Evolutionary conservation across 495 filamentous ascomycete genomes (phyloP), one percentile per base, ranked within the genome.

Genomic region (Evernia prunastri): DNA sequence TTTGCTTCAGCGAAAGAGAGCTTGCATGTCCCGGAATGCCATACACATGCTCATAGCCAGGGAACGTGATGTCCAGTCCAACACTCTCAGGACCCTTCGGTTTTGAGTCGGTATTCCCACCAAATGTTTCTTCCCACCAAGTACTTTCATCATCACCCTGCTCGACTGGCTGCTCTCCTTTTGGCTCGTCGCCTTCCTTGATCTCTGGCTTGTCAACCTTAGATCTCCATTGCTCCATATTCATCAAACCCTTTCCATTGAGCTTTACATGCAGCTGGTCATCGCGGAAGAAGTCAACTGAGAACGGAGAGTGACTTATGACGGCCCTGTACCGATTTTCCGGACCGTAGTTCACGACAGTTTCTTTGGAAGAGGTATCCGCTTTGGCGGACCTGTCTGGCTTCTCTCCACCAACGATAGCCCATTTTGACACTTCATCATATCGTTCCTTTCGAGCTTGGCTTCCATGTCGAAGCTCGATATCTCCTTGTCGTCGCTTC

Each of bases 111-210:
- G 92, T 97, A 71, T 89, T 92, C 63, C 92, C 91, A 59, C 92
- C 93, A 74, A 98, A 97, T 53, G 82, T 82, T 76, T 98, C 94
- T 23, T 98, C 94, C 95, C 94, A 98, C 89, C 92, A 96, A 8
- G 90, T 96, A 71, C 86, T 87, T 71, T 97, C 88, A 61, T 96
- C 89, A 63, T 86, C 85, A 0, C 66, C 74, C 0, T 71, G 47
- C 31, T 73, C 74, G 15, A 54, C 65, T 35, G 80, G 71, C 60
- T 77, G 72, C 61, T 81, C 73, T 54, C 73, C 81, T 45, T 66
- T 60, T 10, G 33, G 29, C 58, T 83, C 81, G 40, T 82, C 81
- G 54, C 77, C 80, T 65, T 82, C 78, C 67, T 79, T 79, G 57
- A 74, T 78, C 15, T 80, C 75, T 29, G 76, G 69, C 70, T 83